phyloP scores from a whole-genome alignment of 768 basidiomycete species.

The Pleurotus sapidus region DNA sequence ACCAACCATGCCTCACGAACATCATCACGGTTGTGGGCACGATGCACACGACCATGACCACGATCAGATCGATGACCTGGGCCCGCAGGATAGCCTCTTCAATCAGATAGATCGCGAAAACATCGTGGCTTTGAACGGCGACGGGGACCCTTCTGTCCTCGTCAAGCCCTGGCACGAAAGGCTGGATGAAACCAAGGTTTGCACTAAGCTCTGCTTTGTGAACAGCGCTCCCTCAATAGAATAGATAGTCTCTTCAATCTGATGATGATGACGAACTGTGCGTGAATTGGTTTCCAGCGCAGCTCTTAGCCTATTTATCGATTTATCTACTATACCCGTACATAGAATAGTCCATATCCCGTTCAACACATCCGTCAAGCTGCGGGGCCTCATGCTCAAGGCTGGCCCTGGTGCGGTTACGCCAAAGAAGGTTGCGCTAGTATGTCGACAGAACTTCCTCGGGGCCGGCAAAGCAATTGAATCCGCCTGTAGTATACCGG shows the following conservation, averaged over 20 bases:
- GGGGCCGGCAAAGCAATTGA: background rate
- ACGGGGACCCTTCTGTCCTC: constrained; percentile 45
- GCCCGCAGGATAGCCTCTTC: constrained; percentile 72
- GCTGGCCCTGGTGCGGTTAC: constrained; percentile 80
- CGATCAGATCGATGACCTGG: constrained; percentile 45
- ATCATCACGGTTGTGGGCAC: constrained; percentile 53
- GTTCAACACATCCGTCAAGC: constrained; percentile 84
- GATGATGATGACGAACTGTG: constrained; percentile 92
- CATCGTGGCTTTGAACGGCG: constrained; percentile 76
- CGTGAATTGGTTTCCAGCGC: constrained; percentile 11
- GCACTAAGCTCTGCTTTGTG: constrained; percentile 13
- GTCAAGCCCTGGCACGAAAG: constrained; percentile 90
- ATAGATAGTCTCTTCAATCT: constrained; percentile 71
- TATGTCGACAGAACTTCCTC: constrained; percentile 28
- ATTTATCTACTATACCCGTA: background rate
- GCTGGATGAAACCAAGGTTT: constrained; percentile 65
- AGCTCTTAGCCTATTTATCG: background rate
- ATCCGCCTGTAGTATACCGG: constrained; percentile 61
- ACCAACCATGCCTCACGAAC: constrained; percentile 31
- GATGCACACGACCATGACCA: constrained; percentile 62
- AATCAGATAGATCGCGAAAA: constrained; percentile 74
- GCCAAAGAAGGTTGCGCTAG: constrained; percentile 68
- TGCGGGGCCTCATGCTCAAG: constrained; percentile 80
- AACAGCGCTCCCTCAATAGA: too few relatives aligned
- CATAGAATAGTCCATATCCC: constrained; percentile 78